Base-by-base conservation (phyloP, 1,284 basidiomycete genomes). In the Porogramme epimiltina region DNA sequence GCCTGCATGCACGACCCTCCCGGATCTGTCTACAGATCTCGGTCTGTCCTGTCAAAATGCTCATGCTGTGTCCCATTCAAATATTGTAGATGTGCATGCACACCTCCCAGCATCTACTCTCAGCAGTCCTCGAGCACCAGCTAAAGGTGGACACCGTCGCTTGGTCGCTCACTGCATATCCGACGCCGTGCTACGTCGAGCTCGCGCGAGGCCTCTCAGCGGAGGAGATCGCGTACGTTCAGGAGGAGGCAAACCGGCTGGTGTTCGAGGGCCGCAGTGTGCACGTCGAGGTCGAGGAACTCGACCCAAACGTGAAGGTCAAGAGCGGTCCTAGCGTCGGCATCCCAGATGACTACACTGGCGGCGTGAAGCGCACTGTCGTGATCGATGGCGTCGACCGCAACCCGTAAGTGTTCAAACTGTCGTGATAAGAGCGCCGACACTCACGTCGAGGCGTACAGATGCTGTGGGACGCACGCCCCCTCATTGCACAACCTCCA, bases 391-490 rank as follows among this genome's bases (percentile, higher is more conserved):
- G 84, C 6, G 76, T 93, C 15, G 91, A 94, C 67, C 79, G 85
- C 36, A 93, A 89, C 67, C 87, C 85, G 82, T 89, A 66, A 64
- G 85, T 44, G n/a, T n/a, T n/a, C n/a, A n/a, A n/a, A n/a, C 36
- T 41, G 18, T 16, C 33, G 9, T 24, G 19, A n/a, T n/a, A n/a
- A n/a, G n/a, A n/a, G n/a, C n/a, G n/a, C n/a, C n/a, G n/a, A n/a
- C n/a, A n/a, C n/a, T n/a, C n/a, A n/a, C n/a, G 9, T 28, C 42
- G 44, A 34, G 10, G 4, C 39, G 4, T 40, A 22, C 62, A 89
- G 89, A 51, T 95, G 92, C 70, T 95, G 93, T 60, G 93, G 93
- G 8, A 95, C 92, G 4, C 93, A 95, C 69, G 77, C 84, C 41
- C 88, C 89, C 4, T 80, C 79, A 51, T 73, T 91, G 51, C 78